These are phyloP conservation scores for Pseudogymnoascus pannorum DNA, from an alignment of 2,329 filamentous ascomycete genomes.

Conservation along the genomic window DNA sequence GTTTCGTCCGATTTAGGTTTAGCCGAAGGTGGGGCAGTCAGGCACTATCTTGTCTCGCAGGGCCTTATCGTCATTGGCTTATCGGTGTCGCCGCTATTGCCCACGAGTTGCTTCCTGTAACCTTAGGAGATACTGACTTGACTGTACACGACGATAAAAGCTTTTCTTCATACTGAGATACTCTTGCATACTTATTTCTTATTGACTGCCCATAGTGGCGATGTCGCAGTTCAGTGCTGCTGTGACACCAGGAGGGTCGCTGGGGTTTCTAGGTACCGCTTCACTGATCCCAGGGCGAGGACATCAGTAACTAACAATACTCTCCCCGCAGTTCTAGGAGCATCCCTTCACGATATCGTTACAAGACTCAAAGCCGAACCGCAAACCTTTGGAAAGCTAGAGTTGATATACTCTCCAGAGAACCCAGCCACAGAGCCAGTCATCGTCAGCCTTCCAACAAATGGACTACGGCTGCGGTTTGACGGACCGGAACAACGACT, in stretches of 20 bases:
- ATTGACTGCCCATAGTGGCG: neutral
- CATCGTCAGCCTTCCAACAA: slow-evolving; percentile 67
- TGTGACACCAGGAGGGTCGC: slow-evolving; percentile 60
- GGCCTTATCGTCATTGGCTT: neutral
- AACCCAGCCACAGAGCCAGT: slow-evolving; percentile 70
- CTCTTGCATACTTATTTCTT: neutral
- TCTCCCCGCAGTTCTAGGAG: slow-evolving; percentile 62
- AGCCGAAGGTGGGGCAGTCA: slow-evolving; percentile 4
- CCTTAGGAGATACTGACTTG: slow-evolving; percentile 4
- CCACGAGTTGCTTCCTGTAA: neutral
- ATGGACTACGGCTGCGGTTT: slow-evolving; percentile 84
- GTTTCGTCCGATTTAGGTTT: slow-evolving; percentile 4
- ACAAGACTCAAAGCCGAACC: slow-evolving; percentile 84
- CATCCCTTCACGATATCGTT: slow-evolving; percentile 83
- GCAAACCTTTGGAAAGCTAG: slow-evolving; percentile 71
- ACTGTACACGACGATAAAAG: neutral
- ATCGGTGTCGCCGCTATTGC: neutral
- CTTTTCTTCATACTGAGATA: neutral
- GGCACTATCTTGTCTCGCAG: neutral
- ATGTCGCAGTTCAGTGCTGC: slow-evolving; percentile 50
- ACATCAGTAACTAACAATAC: slow-evolving; percentile 10
- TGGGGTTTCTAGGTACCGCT: slow-evolving; percentile 34
- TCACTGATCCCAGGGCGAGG: neutral
- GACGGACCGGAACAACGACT: slow-evolving; percentile 89
- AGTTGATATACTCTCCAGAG: slow-evolving; percentile 71